Percentiles rank a stretch among this genome's conserved stretches.
Conservation (phyloP, 805 yeast genomes). For the Torulaspora franciscae region DNA sequence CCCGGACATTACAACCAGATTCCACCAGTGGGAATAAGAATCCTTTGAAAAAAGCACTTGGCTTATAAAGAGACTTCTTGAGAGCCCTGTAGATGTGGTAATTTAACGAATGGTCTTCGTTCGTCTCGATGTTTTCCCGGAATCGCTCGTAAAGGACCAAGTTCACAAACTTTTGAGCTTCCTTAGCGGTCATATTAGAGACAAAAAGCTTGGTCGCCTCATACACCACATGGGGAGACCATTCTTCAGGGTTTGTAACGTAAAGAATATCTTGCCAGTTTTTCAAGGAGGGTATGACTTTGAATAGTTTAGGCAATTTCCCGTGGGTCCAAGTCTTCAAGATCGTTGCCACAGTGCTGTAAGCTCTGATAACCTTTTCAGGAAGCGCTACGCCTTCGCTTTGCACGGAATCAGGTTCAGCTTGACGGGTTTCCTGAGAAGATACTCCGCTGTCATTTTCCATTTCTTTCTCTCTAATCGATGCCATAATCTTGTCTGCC, state of each 20-base stretch:
- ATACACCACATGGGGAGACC: constrained; percentile 94
- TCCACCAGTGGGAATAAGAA: constrained; percentile 88
- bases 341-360: constrained; percentile 84
- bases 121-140: constrained; percentile 63
- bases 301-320: constrained; percentile 91
- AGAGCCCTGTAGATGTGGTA: constrained; percentile 90
- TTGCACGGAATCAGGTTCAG: constrained; percentile 39
- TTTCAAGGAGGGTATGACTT: constrained; percentile 84
- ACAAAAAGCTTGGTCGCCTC: constrained; percentile 95
- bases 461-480: constrained; percentile 68
- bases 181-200: constrained; percentile 79
- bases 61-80: constrained; percentile 90
- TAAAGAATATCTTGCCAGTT: constrained; percentile 95
- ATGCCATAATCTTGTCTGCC: constrained; percentile 92
- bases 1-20: constrained; percentile 83
- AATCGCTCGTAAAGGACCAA: constrained; percentile 65
- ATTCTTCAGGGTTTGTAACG: constrained; percentile 84
- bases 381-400: constrained; percentile 81
- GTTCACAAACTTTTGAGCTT: constrained; percentile 80
- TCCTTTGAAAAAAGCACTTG: constrained; percentile 96
- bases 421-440: constrained; percentile 28
- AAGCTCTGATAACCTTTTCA: constrained; percentile 93
- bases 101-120: constrained; percentile 73
- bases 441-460: constrained; percentile 22
- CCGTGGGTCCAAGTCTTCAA: constrained; percentile 90